Evolutionary conservation across 2,329 filamentous ascomycete genomes (phyloP), one percentile per base, ranked within the genome.

Genomic region (Talaromyces verruculosus): DNA sequence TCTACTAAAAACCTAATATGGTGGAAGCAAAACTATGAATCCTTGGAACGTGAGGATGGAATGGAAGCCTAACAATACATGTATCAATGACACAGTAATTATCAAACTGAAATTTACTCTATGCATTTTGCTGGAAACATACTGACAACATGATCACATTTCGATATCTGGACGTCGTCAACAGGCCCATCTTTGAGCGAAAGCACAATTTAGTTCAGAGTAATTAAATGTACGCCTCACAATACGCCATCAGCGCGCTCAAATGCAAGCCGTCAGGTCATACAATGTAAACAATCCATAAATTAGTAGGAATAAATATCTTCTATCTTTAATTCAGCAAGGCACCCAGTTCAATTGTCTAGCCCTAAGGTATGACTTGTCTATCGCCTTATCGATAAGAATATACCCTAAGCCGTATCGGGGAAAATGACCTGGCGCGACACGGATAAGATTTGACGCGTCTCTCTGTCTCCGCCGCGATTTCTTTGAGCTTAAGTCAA

Each of bases 371-470:
- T n/a, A n/a, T n/a, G n/a, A n/a, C n/a, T n/a, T n/a, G n/a, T n/a
- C n/a, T n/a, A n/a, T 58, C 37, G 11, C 1, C 17, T 57, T 45
- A 60, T 60, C 57, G 61, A 45, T 58, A 63, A 55, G 1, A 7
- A 22, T 4, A 4, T 1, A 5, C 51, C 19, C 62, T 64, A 47
- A 35, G 17, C 60, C 35, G 43, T 2, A 66, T 66, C 35, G 37
- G 65, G 65, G 2, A 35, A 63, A 63, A 62, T 66, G 35, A 63
- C 28, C 37, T 25, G 28, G 45, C 60, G 65, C 65, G 65, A 59
- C 60, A 35, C 60, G 64, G 5, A 30, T 25, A 60, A 19, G 58
- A 55, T 57, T 53, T 39, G 63, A 65, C 65, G 65, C 65, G 65
- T 66, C 65, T 60, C 35, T 15, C 61, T 35, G n/a, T 25, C 53